Evolutionary conservation across 805 yeast genomes (phyloP).

Genomic region (Blastobotrys parvus): DNA sequence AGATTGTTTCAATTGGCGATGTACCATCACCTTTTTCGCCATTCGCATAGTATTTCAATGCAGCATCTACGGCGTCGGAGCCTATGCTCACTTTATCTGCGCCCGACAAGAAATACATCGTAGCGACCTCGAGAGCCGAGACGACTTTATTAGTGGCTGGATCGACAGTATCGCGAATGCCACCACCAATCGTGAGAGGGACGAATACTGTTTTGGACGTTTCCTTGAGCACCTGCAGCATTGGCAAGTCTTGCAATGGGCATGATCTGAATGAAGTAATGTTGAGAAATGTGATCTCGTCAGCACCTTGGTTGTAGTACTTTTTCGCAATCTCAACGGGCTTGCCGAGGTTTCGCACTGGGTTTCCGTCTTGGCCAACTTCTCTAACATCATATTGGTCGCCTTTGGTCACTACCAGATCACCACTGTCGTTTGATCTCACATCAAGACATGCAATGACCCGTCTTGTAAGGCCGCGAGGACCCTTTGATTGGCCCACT

Average conservation of each 20-base stretch:
- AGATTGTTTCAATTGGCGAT: conserved; percentile 89
- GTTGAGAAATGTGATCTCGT: conserved; percentile 89
- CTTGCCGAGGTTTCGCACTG: conserved; percentile 89
- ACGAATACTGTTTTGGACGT: conserved; percentile 92
- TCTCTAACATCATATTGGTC: conserved; percentile 98
- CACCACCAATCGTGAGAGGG: conserved; percentile 98
- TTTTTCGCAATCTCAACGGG: conserved; percentile 91
- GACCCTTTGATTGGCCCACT: background rate
- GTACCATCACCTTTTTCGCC: conserved; percentile 57
- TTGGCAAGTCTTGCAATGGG: conserved; percentile 88
- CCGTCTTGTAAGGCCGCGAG: conserved; percentile 70
- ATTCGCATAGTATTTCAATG: conserved; percentile 64
- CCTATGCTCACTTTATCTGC: conserved; percentile 98
- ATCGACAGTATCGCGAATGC: conserved; percentile 83
- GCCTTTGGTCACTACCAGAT: conserved; percentile 95
- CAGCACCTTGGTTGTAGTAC: conserved; percentile 92
- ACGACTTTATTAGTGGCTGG: conserved; percentile 64
- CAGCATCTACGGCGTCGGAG: conserved; percentile 91
- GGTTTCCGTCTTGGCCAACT: conserved; percentile 34
- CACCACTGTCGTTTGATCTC: conserved; percentile 91
- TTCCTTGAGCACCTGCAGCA: conserved; percentile 76
- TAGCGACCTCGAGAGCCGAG: conserved; percentile 86
- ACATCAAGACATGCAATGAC: conserved; percentile 96
- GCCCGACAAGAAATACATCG: conserved; percentile 87
- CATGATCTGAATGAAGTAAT: conserved; percentile 94